Evolutionary conservation across 305 asterid species (phyloP).

Genomic region (Fraxinus angustifolia): DNA sequence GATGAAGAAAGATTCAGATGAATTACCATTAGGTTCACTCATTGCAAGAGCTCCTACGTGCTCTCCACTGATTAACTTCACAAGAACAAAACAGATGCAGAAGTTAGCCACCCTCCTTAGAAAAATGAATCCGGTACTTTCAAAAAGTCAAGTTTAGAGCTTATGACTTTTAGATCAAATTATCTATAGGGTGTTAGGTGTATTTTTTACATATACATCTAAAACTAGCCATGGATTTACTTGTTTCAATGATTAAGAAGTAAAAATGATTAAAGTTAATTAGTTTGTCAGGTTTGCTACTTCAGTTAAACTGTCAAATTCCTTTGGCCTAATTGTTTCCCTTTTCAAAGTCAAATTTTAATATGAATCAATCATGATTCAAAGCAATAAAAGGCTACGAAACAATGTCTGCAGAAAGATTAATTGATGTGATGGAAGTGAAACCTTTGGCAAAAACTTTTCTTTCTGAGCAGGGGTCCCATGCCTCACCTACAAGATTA

Average conservation of each 20-base stretch:
- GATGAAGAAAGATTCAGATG: conserved; percentile 21
- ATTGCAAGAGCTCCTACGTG: conserved; percentile 99
- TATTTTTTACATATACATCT: not conserved
- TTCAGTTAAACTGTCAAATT: not conserved
- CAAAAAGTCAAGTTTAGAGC: not conserved
- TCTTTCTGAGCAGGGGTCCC: conserved; percentile 82
- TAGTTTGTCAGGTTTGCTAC: not conserved
- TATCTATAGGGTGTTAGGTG: not conserved
- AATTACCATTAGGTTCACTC: conserved; percentile 97
- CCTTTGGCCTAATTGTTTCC: conserved; percentile 9
- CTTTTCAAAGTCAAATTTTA: not conserved
- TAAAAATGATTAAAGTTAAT: not conserved
- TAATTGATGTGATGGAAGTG: conserved; percentile 19
- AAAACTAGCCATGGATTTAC: not conserved
- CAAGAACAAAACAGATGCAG: conserved; percentile 28
- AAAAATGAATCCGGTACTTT: not conserved
- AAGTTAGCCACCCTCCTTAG: conserved; percentile 23
- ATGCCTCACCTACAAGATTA: conserved; percentile 74
- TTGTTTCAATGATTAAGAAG: conserved; percentile 5
- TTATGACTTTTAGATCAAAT: not conserved
- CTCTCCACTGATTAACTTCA: conserved; percentile 92
- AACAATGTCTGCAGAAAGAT: conserved; percentile 9
- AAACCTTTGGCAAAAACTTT: conserved; percentile 89
- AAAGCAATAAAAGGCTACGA: not conserved
- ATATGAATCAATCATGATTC: not conserved